Evolutionary conservation across 164 flowering plant species (phyloP), one percentile per base, ranked within the genome.

Genomic region (Akebia trifoliata): DNA sequence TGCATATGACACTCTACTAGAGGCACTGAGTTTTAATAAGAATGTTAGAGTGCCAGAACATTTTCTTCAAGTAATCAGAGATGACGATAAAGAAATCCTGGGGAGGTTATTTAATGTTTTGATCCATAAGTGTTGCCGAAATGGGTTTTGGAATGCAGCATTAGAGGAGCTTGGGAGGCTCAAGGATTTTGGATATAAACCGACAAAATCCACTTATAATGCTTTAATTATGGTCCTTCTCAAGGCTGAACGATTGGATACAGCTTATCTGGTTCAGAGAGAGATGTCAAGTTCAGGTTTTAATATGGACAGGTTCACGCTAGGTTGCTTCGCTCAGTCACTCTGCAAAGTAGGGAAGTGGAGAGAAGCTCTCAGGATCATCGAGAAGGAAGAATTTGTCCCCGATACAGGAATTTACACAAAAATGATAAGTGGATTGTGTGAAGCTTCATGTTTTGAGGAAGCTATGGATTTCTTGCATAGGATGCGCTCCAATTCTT

Each of bases 151-250:
- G 95, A 84, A 79, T 73, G 48, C 68, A 31, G 98, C 96, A 7
- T 52, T 92, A 59, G 96, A 87, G 76, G 96, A 92, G 85, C 67
- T 92, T 15, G 95, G 93, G 55, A 85, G 93, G 83, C 81, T 89
- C 10, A 92, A 92, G 72, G 81, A 82, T 67, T 80, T 76, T 32
- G 96, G 98, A 20, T 83, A 77, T 56, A 83, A 73, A 71, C 86
- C 96, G 0, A 73, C 87, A 0, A 74, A 75, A 47, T 46, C 42
- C 8, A 89, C 95, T 2, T 89, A 89, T 60, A 82, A 72, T 80
- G 93, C 86, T 12, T 69, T 92, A 71, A 60, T 89, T 70, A 81
- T 65, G 52, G 95, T 83, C 25, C 82, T 86, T 65, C 56, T 89
- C 36, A 67, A 76, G 56, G 95, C 86, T 0, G 84, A 73, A 37